These are phyloP conservation scores for Ceratocystis eucalypticola DNA, from an alignment of 2,329 filamentous ascomycete genomes.

Conservation along the genomic window DNA sequence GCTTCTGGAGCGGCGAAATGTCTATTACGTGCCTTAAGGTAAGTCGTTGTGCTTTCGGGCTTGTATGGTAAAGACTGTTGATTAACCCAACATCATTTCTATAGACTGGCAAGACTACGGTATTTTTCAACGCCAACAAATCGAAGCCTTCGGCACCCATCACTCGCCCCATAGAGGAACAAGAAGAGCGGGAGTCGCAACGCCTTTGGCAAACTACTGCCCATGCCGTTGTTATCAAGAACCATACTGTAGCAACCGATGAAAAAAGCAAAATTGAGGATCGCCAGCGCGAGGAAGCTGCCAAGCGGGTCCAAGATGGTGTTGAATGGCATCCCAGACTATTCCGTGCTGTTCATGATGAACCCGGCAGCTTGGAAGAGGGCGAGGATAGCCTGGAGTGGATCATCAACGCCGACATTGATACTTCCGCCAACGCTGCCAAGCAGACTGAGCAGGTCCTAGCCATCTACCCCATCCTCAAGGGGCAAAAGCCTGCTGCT, in stretches of 20 bases:
- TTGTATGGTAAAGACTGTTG: neutral
- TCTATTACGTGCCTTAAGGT: slow-evolving; percentile 70
- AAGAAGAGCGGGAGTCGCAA: slow-evolving; percentile 82
- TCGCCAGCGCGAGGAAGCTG: slow-evolving; percentile 76
- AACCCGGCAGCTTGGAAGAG: slow-evolving; percentile 57
- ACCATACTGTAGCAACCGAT: slow-evolving; percentile 80
- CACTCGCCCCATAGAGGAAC: slow-evolving; percentile 67
- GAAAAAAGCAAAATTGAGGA: slow-evolving; percentile 97
- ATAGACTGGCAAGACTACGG: slow-evolving; percentile 75
- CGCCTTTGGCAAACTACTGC: slow-evolving; percentile 72
- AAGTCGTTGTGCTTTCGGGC: slow-evolving; percentile 24
- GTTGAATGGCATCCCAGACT: slow-evolving; percentile 79
- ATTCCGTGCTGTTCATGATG: slow-evolving; percentile 62
- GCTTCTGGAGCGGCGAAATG: slow-evolving; percentile 93
- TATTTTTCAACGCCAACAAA: slow-evolving; percentile 75
- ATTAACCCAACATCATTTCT: neutral
- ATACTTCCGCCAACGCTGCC: slow-evolving; percentile 39
- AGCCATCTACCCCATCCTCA: slow-evolving; percentile 70
- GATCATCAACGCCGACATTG: slow-evolving; percentile 85
- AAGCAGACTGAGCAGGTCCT: slow-evolving; percentile 66
- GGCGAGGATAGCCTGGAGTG: slow-evolving; percentile 85
- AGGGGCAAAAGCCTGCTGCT: slow-evolving; percentile 51
- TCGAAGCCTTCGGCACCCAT: slow-evolving; percentile 63
- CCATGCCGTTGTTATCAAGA: slow-evolving; percentile 65
- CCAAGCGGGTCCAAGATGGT: slow-evolving; percentile 60